Base-by-base conservation (phyloP, 78 protist genomes). In the Dictyostelium capitatum region DNA sequence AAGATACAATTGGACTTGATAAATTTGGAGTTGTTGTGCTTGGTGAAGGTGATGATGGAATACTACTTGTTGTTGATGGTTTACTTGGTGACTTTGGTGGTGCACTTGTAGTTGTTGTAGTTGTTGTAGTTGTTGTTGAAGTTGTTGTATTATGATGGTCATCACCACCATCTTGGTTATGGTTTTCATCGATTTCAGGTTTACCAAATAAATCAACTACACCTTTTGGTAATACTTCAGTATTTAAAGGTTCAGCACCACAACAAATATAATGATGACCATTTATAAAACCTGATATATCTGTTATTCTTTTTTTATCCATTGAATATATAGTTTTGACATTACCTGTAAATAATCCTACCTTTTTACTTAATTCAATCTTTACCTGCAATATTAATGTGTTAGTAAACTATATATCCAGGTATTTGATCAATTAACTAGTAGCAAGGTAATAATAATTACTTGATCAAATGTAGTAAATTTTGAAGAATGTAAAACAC, bases 181-280 rank as follows among this genome's bases (percentile, higher is more conserved):
- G 43, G 2, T 37, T 37, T 10, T 11, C 2, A 7, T 28, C 2
- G 8, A 57, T 14, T 78, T 73, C 94, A 62, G 46, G 17, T 57
- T 28, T 75, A 20, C 64, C 90, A 72, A 83, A 83, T 19, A 83
- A 53, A 14, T 64, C 80, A 20, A 19, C n/a, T 8, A 83, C 10
- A 15, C 90, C 90, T 48, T 72, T 83, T 50, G 90, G 77, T 25
- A 59, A 57, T 11, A 72, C 64, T 6, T 19, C 74, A 23, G 69
- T 84, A 81, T 80, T 80, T 28, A 90, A 79, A 20, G 80, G 80
- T 11, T 90, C 95, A n/a, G 89, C 95, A 43, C 89, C 95, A 75
- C 95, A 90, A 30, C 87, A 79, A 48, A 90, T 80, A 59, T 90
- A 90, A 59, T 82, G 80, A 25, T 72, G 82, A n/a, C 54, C 56